These are phyloP conservation scores for Cymbopogon citratus DNA, from an alignment of 176 grass and related monocot species.

Conservation along the genomic window DNA sequence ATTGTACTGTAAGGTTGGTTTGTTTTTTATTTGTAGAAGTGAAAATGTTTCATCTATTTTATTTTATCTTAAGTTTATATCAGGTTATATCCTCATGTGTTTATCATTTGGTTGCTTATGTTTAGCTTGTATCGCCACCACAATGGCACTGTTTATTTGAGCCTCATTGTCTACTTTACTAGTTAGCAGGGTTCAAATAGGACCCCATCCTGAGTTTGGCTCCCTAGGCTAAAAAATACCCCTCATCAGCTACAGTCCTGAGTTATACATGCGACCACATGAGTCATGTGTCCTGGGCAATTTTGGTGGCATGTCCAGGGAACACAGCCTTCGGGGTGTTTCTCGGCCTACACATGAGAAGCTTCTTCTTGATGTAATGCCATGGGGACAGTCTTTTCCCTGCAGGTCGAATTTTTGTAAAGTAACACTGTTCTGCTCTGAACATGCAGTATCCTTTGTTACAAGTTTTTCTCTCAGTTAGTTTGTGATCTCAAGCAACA, in stretches of 20 bases:
- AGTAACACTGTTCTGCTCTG: neutral
- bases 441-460: neutral
- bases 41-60: neutral
- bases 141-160: neutral
- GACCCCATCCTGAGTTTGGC: neutral
- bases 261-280: too few species aligned
- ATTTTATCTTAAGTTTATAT: neutral
- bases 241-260: too few species aligned
- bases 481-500: neutral
- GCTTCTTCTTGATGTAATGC: too few species aligned
- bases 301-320: neutral
- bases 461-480: neutral
- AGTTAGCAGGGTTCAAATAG: neutral
- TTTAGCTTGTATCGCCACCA: slow-evolving; percentile 7
- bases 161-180: neutral
- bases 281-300: too few species aligned
- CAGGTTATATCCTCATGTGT: neutral
- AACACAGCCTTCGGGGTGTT: too few species aligned
- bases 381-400: too few species aligned
- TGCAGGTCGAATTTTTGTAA: neutral
- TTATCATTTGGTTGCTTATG: neutral
- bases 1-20: slow-evolving; percentile 3
- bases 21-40: slow-evolving; percentile 3
- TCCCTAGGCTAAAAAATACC: neutral
- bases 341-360: too few species aligned